These are phyloP conservation scores for Suillus occidentalis DNA, from an alignment of 768 basidiomycete genomes.

Conservation along the genomic window DNA sequence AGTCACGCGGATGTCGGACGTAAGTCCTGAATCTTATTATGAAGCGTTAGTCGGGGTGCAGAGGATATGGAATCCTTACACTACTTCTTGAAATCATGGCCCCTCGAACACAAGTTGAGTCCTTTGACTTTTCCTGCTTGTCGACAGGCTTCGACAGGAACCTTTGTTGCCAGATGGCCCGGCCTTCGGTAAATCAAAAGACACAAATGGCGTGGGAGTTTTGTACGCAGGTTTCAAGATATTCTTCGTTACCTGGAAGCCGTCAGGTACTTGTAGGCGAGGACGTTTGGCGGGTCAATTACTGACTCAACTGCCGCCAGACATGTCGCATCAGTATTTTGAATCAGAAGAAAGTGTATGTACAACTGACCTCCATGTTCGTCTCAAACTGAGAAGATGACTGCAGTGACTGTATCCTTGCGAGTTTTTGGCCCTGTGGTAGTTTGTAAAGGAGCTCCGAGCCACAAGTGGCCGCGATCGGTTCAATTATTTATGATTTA, in stretches of 20 bases:
- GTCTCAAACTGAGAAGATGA: not conserved
- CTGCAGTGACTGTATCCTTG: not conserved
- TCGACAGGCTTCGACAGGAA: too few relatives aligned
- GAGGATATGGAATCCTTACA: too few relatives aligned
- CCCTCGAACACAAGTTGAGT: conserved; percentile 7
- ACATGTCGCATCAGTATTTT: not conserved
- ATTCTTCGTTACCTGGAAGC: conserved; percentile 25
- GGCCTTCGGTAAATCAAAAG: conserved; percentile 19
- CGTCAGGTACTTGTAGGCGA: conserved; percentile 26
- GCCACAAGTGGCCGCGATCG: not conserved
- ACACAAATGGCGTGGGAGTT: conserved; percentile 27
- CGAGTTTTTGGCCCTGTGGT: not conserved
- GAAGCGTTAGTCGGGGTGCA: too few relatives aligned
- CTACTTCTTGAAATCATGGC: too few relatives aligned
- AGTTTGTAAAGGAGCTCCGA: not conserved
- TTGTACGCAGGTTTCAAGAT: conserved; percentile 19
- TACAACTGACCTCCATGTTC: conserved; percentile 10
- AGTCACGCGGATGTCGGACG: too few relatives aligned
- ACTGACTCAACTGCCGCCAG: too few relatives aligned
- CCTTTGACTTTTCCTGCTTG: not conserved
- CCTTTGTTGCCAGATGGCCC: not conserved
- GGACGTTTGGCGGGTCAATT: conserved; percentile 9
- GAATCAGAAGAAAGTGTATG: not conserved
- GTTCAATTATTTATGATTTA: not conserved
- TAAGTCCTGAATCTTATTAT: too few relatives aligned